Evolutionary conservation across 2,329 filamentous ascomycete genomes (phyloP), one percentile per base, ranked within the genome.

Genomic region (Penicillium sp.): DNA sequence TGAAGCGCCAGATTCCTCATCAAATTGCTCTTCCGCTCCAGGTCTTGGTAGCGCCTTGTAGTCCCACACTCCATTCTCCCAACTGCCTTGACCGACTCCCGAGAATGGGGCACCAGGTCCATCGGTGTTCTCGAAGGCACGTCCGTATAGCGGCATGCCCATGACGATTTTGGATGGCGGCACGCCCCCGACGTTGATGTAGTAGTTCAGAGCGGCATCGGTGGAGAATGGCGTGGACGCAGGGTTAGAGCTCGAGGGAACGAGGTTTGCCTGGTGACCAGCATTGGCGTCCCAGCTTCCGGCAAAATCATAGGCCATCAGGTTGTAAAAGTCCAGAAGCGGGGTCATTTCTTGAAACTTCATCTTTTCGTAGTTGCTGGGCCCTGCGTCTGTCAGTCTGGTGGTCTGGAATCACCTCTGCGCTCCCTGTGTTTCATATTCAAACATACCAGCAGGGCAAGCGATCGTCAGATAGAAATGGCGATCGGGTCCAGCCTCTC

Each of bases 121-220:
- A 38, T 88, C 82, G 0, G 92, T 96, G 63, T 86, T 85, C 65
- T 86, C 81, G 69, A 97, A 97, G 0, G 90, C 86, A 39, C 92
- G 89, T 4, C 93, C 93, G 71, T 97, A 97, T n/a, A 97, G 77
- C 6, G 93, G 92, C 90, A 96, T 94, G 3, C 93, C 92, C n/a
- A 97, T 71, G 5, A 96, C 88, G 43, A 97, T 84, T 76, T 96
- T 96, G 53, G 79, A 69, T 0, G 84, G 69, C 0, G 82, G 72
- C 0, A 97, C 86, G 4, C 67, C 65, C 13, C 86, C 85, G 1
- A 78, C 79, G 2, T 77, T 71, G 38, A 83, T 78, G 75, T 97
- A 97, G 66, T 87, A 79, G 9, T 86, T 76, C 1, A 97, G 75
- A 0, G 92, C 92, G 1, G 80, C 77, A 5, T 81, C 77, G 8